A percentile compares a stretch with the other conserved stretches of the same genome.
Evolutionary conservation across 805 yeast species (phyloP).

Genomic region (Metschnikowia lachancei): DNA sequence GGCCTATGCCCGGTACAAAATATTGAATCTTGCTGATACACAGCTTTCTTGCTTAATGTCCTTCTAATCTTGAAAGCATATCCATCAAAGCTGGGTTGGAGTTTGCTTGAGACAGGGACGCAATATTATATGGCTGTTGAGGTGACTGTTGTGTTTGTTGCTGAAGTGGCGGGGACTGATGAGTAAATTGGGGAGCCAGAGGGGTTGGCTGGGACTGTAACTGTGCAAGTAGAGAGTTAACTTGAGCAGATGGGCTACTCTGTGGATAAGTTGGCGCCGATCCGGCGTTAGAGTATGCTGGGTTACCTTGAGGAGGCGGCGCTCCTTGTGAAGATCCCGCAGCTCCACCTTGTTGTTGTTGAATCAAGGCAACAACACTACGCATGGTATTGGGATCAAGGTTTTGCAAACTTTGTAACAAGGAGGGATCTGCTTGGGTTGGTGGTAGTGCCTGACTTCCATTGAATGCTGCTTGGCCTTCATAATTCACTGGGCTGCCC

Average conservation of each 20-base stretch:
- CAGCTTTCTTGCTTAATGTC: slow-evolving; percentile 20
- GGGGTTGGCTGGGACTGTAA: slow-evolving; percentile 13
- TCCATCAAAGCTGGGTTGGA: slow-evolving; percentile 32
- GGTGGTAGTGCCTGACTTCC: slow-evolving; percentile 1
- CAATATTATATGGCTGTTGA: slow-evolving; percentile 9
- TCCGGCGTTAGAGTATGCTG: slow-evolving; percentile 2
- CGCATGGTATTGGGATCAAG: slow-evolving; percentile 37
- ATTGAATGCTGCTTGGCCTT: neutral
- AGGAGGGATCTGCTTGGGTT: slow-evolving; percentile 9
- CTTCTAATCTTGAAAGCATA: slow-evolving; percentile 36
- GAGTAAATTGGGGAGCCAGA: slow-evolving; percentile 5
- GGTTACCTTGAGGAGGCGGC: neutral
- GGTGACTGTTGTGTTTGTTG: slow-evolving; percentile 7
- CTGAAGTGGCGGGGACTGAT: slow-evolving; percentile 1
- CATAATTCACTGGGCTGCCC: neutral
- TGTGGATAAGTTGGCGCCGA: slow-evolving; percentile 3
- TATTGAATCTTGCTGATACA: neutral
- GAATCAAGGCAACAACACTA: slow-evolving; percentile 29
- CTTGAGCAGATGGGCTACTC: slow-evolving; percentile 12
- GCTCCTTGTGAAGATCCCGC: slow-evolving; percentile 1
- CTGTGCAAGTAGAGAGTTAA: slow-evolving; percentile 13
- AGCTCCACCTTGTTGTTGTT: slow-evolving; percentile 18
- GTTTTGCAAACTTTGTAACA: slow-evolving; percentile 22
- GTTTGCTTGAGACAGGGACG: slow-evolving; percentile 15
- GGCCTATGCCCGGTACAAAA: neutral